Evolutionary conservation across 305 asterid species (phyloP).

Genomic region (Solanum hybrid): DNA sequence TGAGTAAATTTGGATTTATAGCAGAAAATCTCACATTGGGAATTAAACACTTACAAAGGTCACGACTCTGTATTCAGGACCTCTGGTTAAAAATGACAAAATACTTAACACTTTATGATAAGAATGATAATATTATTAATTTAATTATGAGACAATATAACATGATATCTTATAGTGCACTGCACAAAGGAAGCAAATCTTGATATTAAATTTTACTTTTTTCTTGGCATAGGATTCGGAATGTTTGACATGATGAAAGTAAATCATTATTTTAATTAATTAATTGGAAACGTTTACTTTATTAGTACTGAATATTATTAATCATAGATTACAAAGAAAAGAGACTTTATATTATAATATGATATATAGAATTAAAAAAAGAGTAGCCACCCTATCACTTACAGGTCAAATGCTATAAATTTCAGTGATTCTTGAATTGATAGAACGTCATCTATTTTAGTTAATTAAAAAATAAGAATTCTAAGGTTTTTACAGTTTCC

Average conservation of each 20-base stretch:
- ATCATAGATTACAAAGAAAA: neutral
- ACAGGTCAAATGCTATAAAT: conserved; percentile 21
- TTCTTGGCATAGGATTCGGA: conserved; percentile 2
- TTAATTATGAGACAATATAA: neutral
- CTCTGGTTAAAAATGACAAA: no score
- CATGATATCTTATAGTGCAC: conserved; percentile 8
- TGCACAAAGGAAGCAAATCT: conserved; percentile 29
- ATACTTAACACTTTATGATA: neutral
- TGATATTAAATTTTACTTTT: neutral
- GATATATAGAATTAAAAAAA: neutral
- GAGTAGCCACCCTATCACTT: neutral
- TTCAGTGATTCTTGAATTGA: conserved; percentile 43
- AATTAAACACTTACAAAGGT: rapidly evolving
- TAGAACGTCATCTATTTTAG: conserved; percentile 21
- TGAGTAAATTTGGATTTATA: no score
- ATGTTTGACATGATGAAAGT: neutral
- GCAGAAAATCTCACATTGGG: neutral
- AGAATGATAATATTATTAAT: neutral
- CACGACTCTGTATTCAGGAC: rapidly evolving
- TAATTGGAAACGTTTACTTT: neutral
- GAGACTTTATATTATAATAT: neutral
- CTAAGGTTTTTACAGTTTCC: conserved; percentile 34
- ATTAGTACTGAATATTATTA: neutral
- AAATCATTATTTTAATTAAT: neutral
- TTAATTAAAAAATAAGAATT: conserved; percentile 3